Percentiles rank a stretch among this genome's conserved stretches.
Conservation (phyloP, 371 early-diverging fungal species). For the Actinomucor elegans region DNA sequence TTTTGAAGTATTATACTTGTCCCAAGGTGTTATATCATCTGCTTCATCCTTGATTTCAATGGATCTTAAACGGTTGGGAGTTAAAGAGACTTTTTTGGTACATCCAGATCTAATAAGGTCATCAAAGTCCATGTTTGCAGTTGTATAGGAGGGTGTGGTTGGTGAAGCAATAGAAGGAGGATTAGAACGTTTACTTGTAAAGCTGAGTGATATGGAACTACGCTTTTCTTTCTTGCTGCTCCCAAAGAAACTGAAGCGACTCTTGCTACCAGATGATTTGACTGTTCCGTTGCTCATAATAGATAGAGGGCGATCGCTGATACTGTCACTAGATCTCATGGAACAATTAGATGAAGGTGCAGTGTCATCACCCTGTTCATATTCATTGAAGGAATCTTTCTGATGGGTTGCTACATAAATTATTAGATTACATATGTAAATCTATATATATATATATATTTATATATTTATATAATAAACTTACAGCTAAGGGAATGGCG, state of each 20-base stretch:
- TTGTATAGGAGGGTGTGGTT: slow-evolving; percentile 9
- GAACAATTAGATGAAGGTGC: slow-evolving; percentile 13
- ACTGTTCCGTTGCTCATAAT: slow-evolving; percentile 15
- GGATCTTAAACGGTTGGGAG: slow-evolving; percentile 59
- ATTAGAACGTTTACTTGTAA: slow-evolving; percentile 1
- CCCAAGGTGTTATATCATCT: slow-evolving; percentile 12
- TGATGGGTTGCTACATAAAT: slow-evolving; percentile 15
- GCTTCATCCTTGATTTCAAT: slow-evolving; percentile 48
- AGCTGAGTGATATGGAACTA: slow-evolving; percentile 5
- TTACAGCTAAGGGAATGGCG: slow-evolving; percentile 14
- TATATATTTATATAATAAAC: no score
- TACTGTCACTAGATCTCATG: slow-evolving; percentile 19
- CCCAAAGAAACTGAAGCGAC: slow-evolving; percentile 19
- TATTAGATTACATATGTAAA: no score
- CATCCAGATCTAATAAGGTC: slow-evolving; percentile 56
- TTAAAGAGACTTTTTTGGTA: slow-evolving; percentile 60
- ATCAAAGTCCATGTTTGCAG: slow-evolving; percentile 50
- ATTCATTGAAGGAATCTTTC: neutral
- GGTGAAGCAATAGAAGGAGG: slow-evolving; percentile 12
- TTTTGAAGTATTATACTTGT: slow-evolving; percentile 4
- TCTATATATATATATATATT: no score
- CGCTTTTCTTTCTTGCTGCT: slow-evolving; percentile 11
- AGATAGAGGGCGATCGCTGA: slow-evolving; percentile 15
- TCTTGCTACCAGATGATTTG: slow-evolving; percentile 17
- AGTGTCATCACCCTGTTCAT: slow-evolving; percentile 2